Evolutionary conservation across 1,139 yeast genomes (phyloP).

Genomic region (Candida dubliniensis): DNA sequence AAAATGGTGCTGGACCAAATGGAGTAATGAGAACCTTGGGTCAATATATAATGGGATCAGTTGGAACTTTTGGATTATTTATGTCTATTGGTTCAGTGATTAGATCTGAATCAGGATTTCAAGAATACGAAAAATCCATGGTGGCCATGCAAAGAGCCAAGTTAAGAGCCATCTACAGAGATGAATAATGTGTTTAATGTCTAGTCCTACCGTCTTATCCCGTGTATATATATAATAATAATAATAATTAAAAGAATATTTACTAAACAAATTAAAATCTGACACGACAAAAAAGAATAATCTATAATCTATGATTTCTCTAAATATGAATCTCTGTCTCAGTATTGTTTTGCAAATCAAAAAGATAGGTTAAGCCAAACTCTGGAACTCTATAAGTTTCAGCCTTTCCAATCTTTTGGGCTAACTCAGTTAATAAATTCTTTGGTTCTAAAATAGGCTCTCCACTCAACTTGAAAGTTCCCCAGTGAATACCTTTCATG

Average conservation of each 20-base stretch:
- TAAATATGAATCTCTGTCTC: conserved; percentile 17
- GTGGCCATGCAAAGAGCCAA: conserved; percentile 37
- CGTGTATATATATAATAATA: background rate
- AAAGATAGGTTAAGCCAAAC: conserved; percentile 43
- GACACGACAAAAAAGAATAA: background rate
- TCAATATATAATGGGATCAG: conserved; percentile 94
- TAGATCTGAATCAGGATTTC: conserved; percentile 65
- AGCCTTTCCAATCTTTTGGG: conserved; percentile 20
- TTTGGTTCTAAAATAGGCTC: conserved; percentile 88
- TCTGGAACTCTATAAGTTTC: conserved; percentile 36
- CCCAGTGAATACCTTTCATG: conserved; percentile 93
- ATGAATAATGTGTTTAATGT: conserved; percentile 10
- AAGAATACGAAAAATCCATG: conserved; percentile 41
- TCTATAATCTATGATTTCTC: conserved; percentile 3
- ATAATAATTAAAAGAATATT: background rate
- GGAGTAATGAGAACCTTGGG: conserved; percentile 97
- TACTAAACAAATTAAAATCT: background rate
- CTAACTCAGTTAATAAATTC: conserved; percentile 28
- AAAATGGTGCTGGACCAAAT: conserved; percentile 97
- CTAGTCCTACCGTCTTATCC: conserved; percentile 1
- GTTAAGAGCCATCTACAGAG: conserved; percentile 32
- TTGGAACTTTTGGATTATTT: conserved; percentile 92
- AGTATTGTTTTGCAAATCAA: conserved; percentile 22
- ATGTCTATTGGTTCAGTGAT: conserved; percentile 95
- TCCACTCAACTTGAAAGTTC: conserved; percentile 85